Evolutionary conservation across 1,139 yeast species (phyloP), one percentile per base, ranked within the genome.

Genomic region (Candida sanyaensis): DNA sequence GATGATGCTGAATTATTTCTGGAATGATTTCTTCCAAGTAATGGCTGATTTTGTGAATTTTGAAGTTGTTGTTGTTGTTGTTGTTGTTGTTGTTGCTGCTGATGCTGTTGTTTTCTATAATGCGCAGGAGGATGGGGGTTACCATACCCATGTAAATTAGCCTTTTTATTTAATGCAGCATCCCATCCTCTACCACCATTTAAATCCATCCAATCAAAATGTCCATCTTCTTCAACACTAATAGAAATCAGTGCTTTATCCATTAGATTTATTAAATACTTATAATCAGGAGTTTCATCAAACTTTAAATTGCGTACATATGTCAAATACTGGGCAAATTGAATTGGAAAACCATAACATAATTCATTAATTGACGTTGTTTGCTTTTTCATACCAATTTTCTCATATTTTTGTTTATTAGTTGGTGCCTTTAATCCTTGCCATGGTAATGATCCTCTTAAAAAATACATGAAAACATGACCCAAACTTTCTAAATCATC

Each of bases 101-200:
- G n/a, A n/a, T n/a, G n/a, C n/a, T n/a, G n/a, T 17, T 52, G 54
- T 37, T 54, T 49, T 37, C 55, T 53, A 21, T 11, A 31, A 27
- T 27, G 33, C 23, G 43, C 39, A 31, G 86, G 83, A 23, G 88
- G 88, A 53, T 79, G 83, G 33, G 88, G 88, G 56, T 83, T 83
- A 5, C 89, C 89, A 62, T 87, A 87, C 10, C 95, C 95, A 65
- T 87, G 93, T 51, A 87, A 68, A 58, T 87, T 87, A 48, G 93
- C 90, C 64, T 86, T 87, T 63, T 86, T 87, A 63, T 86, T 87
- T 54, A 86, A 80, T 5, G 87, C 73, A 27, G 87, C 81, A 67
- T 87, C 95, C 93, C 93, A 87, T 37, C 95, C 95, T 61, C 81
- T 80, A 46, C 95, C 95, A 42, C 84, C 84, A 60, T 87, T 87